These are phyloP conservation scores for Helichrysum umbraculigerum DNA, from an alignment of 129 eudicot species.

Conservation along the genomic window DNA sequence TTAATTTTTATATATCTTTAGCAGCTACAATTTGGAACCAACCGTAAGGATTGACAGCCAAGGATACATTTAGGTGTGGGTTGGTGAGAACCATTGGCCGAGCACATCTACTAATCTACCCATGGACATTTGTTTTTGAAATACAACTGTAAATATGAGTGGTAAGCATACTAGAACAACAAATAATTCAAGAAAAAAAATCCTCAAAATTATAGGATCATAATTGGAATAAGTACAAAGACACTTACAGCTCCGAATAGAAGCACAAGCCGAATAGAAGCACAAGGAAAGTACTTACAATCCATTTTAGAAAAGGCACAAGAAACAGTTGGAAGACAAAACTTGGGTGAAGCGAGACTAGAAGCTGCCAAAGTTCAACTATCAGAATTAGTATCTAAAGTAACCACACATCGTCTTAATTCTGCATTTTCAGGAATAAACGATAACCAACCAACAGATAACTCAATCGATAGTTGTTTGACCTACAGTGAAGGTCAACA, in stretches of 20 bases:
- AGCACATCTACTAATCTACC: too few species aligned
- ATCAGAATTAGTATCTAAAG: slow-evolving; percentile 73
- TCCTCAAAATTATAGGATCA: too few species aligned
- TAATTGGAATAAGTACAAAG: slow-evolving; percentile 61
- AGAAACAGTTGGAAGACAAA: slow-evolving; percentile 77
- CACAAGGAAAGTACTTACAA: slow-evolving; percentile 94
- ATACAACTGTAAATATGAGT: not conserved
- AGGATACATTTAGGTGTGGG: too few species aligned
- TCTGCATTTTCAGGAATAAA: slow-evolving; percentile 59
- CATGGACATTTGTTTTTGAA: too few species aligned
- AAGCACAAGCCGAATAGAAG: too few species aligned
- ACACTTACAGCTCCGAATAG: slow-evolving; percentile 86
- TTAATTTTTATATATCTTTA: too few species aligned
- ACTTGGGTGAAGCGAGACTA: slow-evolving; percentile 62
- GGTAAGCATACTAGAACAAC: not conserved
- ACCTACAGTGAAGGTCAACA: slow-evolving; percentile 59
- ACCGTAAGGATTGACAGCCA: too few species aligned
- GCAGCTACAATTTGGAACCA: too few species aligned
- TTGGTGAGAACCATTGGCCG: too few species aligned
- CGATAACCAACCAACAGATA: slow-evolving; percentile 53
- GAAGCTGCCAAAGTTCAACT: slow-evolving; percentile 74
- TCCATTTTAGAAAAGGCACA: slow-evolving; percentile 86
- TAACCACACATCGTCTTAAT: slow-evolving; percentile 56
- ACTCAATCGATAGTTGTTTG: slow-evolving; percentile 74
- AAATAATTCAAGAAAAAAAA: not conserved